phyloP scores from a whole-genome alignment of 495 filamentous ascomycete species.

The Emericellopsis terricola region DNA sequence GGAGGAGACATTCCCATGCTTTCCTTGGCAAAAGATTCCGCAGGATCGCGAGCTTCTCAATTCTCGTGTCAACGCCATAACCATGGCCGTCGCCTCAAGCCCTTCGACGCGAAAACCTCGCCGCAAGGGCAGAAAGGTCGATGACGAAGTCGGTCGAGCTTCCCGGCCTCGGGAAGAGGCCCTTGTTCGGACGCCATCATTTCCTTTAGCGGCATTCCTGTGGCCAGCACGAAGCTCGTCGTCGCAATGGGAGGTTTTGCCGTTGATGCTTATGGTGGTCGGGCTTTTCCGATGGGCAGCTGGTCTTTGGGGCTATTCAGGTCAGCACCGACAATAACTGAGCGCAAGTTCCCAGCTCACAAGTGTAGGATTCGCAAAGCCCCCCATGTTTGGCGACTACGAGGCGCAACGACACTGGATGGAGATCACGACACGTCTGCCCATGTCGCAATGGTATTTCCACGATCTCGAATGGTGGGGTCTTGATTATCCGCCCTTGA shows the following conservation, averaged over 20 bases:
- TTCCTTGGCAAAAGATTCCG: too few relatives aligned
- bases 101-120: constrained; percentile 31
- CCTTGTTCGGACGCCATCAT: constrained; percentile 31
- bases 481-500: constrained; percentile 91
- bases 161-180: constrained; percentile 12
- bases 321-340: constrained; percentile 21
- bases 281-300: constrained; percentile 87
- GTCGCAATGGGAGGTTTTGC: constrained; percentile 87
- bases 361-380: constrained; percentile 57
- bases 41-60: constrained; percentile 3
- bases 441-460: constrained; percentile 90
- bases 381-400: constrained; percentile 92
- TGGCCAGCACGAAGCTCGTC: constrained; percentile 72
- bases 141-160: constrained; percentile 7
- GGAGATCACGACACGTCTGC: constrained; percentile 81
- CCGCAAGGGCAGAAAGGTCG: constrained; percentile 25
- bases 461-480: constrained; percentile 96
- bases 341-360: too few relatives aligned
- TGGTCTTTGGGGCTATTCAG: constrained; percentile 86
- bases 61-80: constrained; percentile 9
- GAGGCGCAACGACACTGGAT: constrained; percentile 98
- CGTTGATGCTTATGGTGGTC: constrained; percentile 73
- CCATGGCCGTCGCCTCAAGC: constrained; percentile 22
- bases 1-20: too few relatives aligned
- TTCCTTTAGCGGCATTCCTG: constrained; percentile 78